These are phyloP conservation scores for Tetrapisispora taiwanensis DNA, from an alignment of 805 yeast genomes.

Conservation along the genomic window DNA sequence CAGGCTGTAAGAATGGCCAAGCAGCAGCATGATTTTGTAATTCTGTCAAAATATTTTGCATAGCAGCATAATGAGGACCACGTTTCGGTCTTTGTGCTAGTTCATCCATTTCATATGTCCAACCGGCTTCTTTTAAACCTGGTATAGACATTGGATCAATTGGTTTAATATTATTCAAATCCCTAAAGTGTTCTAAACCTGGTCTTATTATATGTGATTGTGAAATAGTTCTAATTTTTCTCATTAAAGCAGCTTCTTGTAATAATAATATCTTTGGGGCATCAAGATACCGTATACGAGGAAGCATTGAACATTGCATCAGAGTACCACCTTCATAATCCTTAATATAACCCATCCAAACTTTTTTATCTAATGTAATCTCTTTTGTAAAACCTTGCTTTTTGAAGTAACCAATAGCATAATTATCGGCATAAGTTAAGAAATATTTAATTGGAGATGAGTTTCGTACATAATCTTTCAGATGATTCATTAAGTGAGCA, in stretches of 20 bases:
- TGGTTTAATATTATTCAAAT: constrained; percentile 35
- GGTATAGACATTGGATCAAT: constrained; percentile 82
- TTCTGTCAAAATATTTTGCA: constrained; percentile 82
- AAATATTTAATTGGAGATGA: constrained; percentile 81
- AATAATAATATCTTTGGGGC: constrained; percentile 73
- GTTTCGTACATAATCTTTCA: constrained; percentile 87
- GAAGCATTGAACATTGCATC: constrained; percentile 95
- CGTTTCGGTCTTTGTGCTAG: constrained; percentile 90
- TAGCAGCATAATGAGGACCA: constrained; percentile 87
- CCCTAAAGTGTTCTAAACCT: constrained; percentile 66
- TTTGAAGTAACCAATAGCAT: constrained; percentile 96
- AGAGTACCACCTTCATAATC: constrained; percentile 98
- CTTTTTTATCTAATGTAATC: constrained; percentile 68
- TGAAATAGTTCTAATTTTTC: constrained; percentile 71
- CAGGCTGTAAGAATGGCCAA: constrained; percentile 96
- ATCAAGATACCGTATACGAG: constrained; percentile 79
- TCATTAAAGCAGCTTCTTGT: constrained; percentile 85
- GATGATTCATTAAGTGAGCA: constrained; percentile 95
- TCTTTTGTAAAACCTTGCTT: constrained; percentile 98
- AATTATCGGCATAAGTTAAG: constrained; percentile 93
- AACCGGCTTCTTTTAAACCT: constrained; percentile 86
- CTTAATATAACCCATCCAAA: constrained; percentile 98
- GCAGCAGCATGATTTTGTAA: constrained; percentile 91
- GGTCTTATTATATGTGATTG: constrained; percentile 72
- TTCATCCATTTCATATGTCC: constrained; percentile 98